Base-by-base conservation (phyloP, 139 green algal genomes). In the Tetratostichococcus sp. region DNA sequence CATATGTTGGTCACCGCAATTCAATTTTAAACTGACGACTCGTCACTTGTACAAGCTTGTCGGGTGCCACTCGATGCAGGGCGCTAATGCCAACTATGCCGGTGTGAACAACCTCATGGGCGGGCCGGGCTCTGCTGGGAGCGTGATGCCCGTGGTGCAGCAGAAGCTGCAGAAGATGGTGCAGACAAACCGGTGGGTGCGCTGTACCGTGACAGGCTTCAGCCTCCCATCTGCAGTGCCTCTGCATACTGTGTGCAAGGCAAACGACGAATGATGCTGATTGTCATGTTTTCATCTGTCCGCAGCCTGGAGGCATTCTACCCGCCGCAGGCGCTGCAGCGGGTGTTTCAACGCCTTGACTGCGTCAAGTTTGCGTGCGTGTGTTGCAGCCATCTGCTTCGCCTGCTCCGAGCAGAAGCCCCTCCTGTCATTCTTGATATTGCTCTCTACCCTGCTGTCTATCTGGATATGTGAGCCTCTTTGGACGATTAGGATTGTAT, bases 301-400 rank as follows among this genome's bases (percentile, higher is more conserved):
- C n/a, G 59, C 14, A 62, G 50, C 11, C 69, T 80, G 75, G 33
- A 80, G 62, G 69, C 69, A 1, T 80, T 80, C 69, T 80, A 76
- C 69, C 75, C 75, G 33, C 75, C 75, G 1, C 69, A 71, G 21
- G 30, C n/a, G 30, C 21, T 80, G 28, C 69, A 80, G 30, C 57
- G 70, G 11, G 58, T 80, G 4, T 62, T 62, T 62, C 11, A 8
- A 5, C 50, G 50, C 50, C 50, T 62, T 2, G 50, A 62, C 19
- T 62, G 50, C 50, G 50, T 62, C 50, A 62, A 62, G 17, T 62
- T 62, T 26, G 17, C 14, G 50, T 62, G 50, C 11, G 50, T 62
- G 14, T 62, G 50, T 26, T 62, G 50, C 26, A 62, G 19, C 2
- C 19, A 25, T 62, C 50, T 62, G 50, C n/a, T n/a, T n/a, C 19